A percentile compares a stretch with the other conserved stretches of the same genome.
Conservation (phyloP, 441 rosid species). For the Biscutella auriculata region DNA sequence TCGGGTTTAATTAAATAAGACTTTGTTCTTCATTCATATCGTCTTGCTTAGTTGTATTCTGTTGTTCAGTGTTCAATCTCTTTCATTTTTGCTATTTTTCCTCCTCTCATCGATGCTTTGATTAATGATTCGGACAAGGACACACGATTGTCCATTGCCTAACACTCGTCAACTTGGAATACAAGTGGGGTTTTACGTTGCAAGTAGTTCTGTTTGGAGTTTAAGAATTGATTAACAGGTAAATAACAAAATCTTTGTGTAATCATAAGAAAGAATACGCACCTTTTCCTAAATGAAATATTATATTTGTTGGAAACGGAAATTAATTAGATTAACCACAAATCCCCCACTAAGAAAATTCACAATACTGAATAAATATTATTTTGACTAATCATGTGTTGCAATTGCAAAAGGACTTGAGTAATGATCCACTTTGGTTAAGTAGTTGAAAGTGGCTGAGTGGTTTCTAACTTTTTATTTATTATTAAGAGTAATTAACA, state of each 20-base stretch:
- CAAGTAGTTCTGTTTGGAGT: conserved; percentile 2
- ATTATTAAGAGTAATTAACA: too few species aligned
- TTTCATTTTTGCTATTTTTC: not conserved
- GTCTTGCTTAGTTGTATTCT: not conserved
- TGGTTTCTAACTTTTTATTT: conserved; percentile 20
- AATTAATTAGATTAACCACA: too few species aligned
- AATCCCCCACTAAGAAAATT: conserved; percentile 6
- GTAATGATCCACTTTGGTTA: conserved; percentile 23
- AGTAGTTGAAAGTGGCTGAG: conserved; percentile 22
- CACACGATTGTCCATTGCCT: not conserved
- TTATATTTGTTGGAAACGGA: too few species aligned
- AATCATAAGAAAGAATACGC: conserved; percentile 1
- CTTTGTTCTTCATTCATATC: not conserved
- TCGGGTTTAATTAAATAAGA: conserved; percentile 1
- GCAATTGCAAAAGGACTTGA: not conserved
- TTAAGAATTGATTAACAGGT: not conserved
- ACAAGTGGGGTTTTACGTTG: conserved; percentile 13
- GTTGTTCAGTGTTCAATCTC: not conserved
- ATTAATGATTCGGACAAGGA: not conserved
- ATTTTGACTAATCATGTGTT: not conserved
- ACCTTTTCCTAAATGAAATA: too few species aligned
- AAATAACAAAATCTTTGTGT: not conserved
- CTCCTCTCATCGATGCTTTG: not conserved
- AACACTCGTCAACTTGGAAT: conserved; percentile 9
- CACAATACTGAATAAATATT: not conserved